Evolutionary conservation across 179 eudicot genomes (phyloP).

Genomic region (Heliamphora pulchella): DNA sequence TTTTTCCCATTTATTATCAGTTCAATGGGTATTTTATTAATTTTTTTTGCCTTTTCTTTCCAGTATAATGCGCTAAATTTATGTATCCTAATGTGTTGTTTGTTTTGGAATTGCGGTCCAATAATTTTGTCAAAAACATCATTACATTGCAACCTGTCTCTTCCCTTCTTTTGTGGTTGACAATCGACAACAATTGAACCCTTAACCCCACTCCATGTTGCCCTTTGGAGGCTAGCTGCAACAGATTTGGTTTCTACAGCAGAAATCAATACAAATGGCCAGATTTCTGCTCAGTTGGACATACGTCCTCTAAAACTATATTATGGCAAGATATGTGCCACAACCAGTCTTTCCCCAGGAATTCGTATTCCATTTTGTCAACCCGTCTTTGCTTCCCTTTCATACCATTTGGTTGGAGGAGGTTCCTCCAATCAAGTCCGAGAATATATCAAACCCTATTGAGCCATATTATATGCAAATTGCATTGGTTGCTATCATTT

Average conservation of each 20-base stretch:
- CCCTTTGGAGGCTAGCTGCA: no score
- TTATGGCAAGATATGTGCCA: neutral
- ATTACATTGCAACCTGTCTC: no score
- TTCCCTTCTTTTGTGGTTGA: no score
- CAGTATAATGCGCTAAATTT: no score
- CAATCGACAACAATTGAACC: no score
- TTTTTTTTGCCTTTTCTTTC: no score
- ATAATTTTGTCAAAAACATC: no score
- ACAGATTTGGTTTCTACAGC: neutral
- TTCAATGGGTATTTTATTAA: no score
- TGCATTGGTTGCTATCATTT: neutral
- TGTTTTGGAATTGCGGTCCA: no score
- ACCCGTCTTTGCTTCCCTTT: neutral
- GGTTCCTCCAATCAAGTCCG: neutral
- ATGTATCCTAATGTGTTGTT: no score
- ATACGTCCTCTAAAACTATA: neutral
- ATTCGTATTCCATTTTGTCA: neutral
- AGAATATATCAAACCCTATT: neutral
- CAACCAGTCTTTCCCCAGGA: neutral
- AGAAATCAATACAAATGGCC: neutral
- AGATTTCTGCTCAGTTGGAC: neutral
- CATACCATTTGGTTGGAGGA: neutral
- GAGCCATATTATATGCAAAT: neutral
- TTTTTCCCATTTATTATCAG: no score
- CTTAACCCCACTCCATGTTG: no score